Percentiles rank a stretch among this genome's conserved stretches.
Evolutionary conservation across 2,329 filamentous ascomycete species (phyloP).

Genomic region (Cladosporium austrohemisphaericum): DNA sequence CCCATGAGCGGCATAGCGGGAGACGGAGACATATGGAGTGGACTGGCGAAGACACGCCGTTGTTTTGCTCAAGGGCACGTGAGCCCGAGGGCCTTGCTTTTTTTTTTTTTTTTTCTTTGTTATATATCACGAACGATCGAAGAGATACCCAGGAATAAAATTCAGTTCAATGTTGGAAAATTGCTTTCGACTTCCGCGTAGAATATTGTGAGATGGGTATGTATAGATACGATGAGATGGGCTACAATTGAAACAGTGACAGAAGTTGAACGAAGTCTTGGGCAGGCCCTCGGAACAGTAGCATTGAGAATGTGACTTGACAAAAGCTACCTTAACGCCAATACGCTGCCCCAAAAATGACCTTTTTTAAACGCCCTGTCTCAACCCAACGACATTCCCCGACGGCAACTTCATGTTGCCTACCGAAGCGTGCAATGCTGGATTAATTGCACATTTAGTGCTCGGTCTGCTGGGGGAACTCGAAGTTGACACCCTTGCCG

Average conservation of each 20-base stretch:
- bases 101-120: not conserved
- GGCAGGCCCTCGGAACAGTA: constrained; percentile 16
- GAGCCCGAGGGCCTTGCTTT: not conserved
- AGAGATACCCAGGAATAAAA: constrained; percentile 16
- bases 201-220: not conserved
- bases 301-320: constrained; percentile 16
- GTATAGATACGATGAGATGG: not conserved
- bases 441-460: constrained; percentile 59
- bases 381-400: constrained; percentile 5
- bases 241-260: not conserved
- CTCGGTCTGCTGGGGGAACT: constrained; percentile 91
- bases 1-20: not conserved
- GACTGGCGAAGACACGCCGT: not conserved
- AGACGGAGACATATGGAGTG: no score
- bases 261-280: not conserved
- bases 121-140: constrained; percentile 4
- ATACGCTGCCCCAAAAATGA: constrained; percentile 13
- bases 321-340: constrained; percentile 15
- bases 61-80: not conserved
- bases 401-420: constrained; percentile 13
- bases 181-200: no score
- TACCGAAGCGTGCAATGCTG: constrained; percentile 12
- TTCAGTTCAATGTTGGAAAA: constrained; percentile 8
- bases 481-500: constrained; percentile 92
- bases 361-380: constrained; percentile 9